Base-by-base conservation (phyloP, 345 rosid species). In the Clausena lansium region DNA sequence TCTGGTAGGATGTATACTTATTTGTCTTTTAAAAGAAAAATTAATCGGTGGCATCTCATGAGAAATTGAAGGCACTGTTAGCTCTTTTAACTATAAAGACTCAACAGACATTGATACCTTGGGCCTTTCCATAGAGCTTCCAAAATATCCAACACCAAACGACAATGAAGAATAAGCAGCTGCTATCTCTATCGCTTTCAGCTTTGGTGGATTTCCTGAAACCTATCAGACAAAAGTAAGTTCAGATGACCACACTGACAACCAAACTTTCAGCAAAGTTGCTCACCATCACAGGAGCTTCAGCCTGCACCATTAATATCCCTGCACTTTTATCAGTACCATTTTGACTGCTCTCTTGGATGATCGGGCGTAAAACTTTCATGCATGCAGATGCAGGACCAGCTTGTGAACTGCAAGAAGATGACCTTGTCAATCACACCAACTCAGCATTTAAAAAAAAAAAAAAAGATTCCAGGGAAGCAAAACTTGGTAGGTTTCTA, bases 361-460 rank as follows among this genome's bases (percentile, higher is more conserved):
- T 76, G 19, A 87, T 79, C 28, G 95, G 82, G 27, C 87, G 89
- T 77, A 94, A 73, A 79, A 91, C 89, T 80, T 91, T 89, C 87
- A 81, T 77, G 81, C 97, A 90, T 24, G 98, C 95, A 80, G 92
- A 92, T 76, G 99, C 98, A 81, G 95, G 98, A 75, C 98, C 99
- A 73, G 88, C 94, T 81, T 91, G 92, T 66, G 98, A 90, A 81
- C 99, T 96, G 82, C 36, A 70, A 8, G 75, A 79, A 58, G 67
- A 58, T 10, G 38, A 63, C 33, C 81, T 54, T 19, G 65, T 86
- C 62, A 62, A 67, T 50, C 24, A 73, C 65, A 54, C n/a, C 30
- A 63, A 20, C 33, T 17, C 27, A 63, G 47, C 30, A 72, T 32
- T 59, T 22, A n/a, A 1, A 22, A 36, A 41, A 38, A 0, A 11